These are phyloP conservation scores for Phoma sp. DNA, from an alignment of 2,329 filamentous ascomycete species.

Conservation along the genomic window DNA sequence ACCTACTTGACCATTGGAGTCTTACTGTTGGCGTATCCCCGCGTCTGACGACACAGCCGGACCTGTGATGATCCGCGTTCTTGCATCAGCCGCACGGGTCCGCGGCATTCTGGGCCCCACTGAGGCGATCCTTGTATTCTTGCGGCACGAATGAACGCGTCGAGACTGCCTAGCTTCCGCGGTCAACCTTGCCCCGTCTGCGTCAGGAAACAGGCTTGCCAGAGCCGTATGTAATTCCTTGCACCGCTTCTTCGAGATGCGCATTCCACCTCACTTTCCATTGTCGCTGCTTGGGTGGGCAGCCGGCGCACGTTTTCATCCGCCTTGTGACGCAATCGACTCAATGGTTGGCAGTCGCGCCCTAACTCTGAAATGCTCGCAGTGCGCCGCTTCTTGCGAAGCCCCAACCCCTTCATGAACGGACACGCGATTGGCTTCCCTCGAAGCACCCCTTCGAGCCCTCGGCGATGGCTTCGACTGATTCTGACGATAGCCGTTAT, in stretches of 20 bases:
- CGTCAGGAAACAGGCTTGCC: constrained; percentile 10
- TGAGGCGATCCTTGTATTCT: not conserved
- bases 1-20: no score
- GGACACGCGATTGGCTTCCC: constrained; percentile 7
- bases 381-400: constrained; percentile 13
- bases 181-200: constrained; percentile 4
- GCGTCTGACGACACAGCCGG: not conserved
- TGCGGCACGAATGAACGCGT: constrained; percentile 7
- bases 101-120: constrained; percentile 6
- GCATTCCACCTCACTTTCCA: not conserved
- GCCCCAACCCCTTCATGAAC: constrained; percentile 12
- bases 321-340: constrained; percentile 4
- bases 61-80: not conserved
- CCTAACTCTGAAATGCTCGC: constrained; percentile 5
- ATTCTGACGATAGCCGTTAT: constrained; percentile 11
- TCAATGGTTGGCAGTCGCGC: constrained; percentile 3
- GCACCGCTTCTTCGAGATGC: constrained; percentile 1
- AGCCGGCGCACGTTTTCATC: not conserved
- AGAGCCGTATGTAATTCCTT: constrained; percentile 5
- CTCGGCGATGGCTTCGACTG: constrained; percentile 15
- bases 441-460: constrained; percentile 3
- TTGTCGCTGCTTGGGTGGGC: not conserved
- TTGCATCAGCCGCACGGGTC: constrained; percentile 3
- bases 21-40: not conserved
- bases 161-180: constrained; percentile 5